Percentiles rank a stretch among this genome's conserved stretches.
Evolutionary conservation across 2,329 filamentous ascomycete species (phyloP).

Genomic region (Pyricularia grisea): DNA sequence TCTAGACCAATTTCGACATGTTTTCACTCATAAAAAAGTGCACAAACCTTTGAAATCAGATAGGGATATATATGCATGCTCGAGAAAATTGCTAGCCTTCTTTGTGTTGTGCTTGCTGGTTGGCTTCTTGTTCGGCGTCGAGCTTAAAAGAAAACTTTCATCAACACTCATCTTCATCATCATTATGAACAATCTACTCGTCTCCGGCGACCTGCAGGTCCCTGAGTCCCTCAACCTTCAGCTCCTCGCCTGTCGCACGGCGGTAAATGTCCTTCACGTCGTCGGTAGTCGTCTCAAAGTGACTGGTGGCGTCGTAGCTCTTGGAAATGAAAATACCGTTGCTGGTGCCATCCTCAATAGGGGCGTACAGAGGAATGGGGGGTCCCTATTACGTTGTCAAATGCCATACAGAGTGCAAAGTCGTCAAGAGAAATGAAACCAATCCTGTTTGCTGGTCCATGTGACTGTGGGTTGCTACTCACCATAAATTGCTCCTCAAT

Average conservation of each 20-base stretch:
- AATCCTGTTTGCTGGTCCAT: not conserved
- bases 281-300: slow-evolving; percentile 88
- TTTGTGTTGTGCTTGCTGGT: not conserved
- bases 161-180: not conserved
- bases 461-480: slow-evolving; percentile 9
- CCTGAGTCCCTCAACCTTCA: slow-evolving; percentile 79
- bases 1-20: not conserved
- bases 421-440: not conserved
- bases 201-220: slow-evolving; percentile 68
- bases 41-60: not conserved
- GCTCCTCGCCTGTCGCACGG: slow-evolving; percentile 72
- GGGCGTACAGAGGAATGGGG: slow-evolving; percentile 91
- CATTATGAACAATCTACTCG: slow-evolving; percentile 24
- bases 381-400: slow-evolving; percentile 37
- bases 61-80: not conserved
- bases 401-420: not conserved
- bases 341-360: slow-evolving; percentile 67
- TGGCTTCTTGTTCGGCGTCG: not conserved
- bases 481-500: slow-evolving; percentile 98
- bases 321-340: slow-evolving; percentile 97
- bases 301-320: slow-evolving; percentile 95
- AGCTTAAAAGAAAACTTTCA: not conserved
- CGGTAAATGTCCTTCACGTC: slow-evolving; percentile 92
- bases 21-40: not conserved
- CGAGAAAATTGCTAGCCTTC: not conserved